Base-by-base conservation (phyloP, 306 rosid genomes). In the Mimosa pudica region DNA sequence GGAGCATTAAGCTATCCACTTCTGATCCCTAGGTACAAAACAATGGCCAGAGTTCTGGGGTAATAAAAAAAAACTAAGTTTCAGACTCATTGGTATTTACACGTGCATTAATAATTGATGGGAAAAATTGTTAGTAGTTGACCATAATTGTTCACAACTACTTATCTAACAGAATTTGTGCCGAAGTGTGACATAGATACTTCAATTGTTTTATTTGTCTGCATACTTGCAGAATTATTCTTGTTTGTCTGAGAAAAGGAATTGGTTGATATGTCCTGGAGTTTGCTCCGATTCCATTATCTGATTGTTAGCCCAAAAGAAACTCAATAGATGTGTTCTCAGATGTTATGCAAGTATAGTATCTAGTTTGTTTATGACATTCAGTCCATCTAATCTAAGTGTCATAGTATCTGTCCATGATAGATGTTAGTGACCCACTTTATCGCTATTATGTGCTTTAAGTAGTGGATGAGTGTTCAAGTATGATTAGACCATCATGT, bases 371-470 rank as follows among this genome's bases (percentile, higher is more conserved):
- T 82, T 61, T 77, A 20, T 12, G 65, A 42, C 51, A 55, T 66
- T 74, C 63, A 45, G 24, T 57, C 41, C 48, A 58, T 54, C 20
- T 6, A n/a, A 58, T 54, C 20, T 6, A n/a, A 35, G 38, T 64
- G 46, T 74, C 47, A 17, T 81, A 58, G 57, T 35, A 17, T 78
- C 32, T 52, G 71, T 74, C 5, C 38, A 51, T 32, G 57, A 46
- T 74, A 80, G 67, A n/a, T 84, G 60, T 30, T 2, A 12, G 70
- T 47, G 24, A 67, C 54, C 30, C 45, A 49, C 54, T 79, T 14
- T n/a, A 73, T 74, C 32, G 78, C 69, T 74, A 44, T 18, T 57
- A 38, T 65, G 61, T 68, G 58, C 44, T 74, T 81, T 71, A 80
- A 35, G 8, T 10, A 5, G 33, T 41, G 67, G 51, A 38, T 82